These are phyloP conservation scores for Pichia cactophila DNA, from an alignment of 1,139 yeast species.

Conservation along the genomic window DNA sequence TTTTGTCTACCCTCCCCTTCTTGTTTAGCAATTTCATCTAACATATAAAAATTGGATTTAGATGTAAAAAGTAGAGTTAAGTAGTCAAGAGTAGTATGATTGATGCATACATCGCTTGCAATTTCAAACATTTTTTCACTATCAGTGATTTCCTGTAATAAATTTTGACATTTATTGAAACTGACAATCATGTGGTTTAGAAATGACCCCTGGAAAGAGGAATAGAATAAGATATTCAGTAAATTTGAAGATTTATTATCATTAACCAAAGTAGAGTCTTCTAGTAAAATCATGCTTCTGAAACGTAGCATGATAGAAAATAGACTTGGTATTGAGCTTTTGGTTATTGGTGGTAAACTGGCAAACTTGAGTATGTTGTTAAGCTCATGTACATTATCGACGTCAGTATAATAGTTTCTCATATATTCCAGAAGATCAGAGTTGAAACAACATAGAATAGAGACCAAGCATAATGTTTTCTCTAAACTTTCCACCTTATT, in stretches of 20 bases:
- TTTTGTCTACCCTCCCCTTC: neutral
- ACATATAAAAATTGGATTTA: neutral
- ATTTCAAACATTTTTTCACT: neutral
- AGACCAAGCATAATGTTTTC: conserved; percentile 15
- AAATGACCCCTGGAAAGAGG: conserved; percentile 10
- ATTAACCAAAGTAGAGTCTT: conserved; percentile 17
- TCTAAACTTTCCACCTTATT: conserved; percentile 18
- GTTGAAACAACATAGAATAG: conserved; percentile 18
- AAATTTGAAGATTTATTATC: conserved; percentile 15
- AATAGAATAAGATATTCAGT: conserved; percentile 12
- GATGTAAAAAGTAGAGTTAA: conserved; percentile 2
- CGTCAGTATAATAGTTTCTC: neutral
- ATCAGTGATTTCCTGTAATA: neutral
- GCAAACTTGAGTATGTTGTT: conserved; percentile 2
- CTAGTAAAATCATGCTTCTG: conserved; percentile 15
- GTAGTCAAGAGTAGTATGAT: conserved; percentile 2
- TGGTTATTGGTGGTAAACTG: neutral
- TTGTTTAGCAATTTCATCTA: conserved; percentile 7
- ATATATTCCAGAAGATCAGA: conserved; percentile 11
- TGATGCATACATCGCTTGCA: conserved; percentile 1
- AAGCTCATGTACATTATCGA: conserved; percentile 1
- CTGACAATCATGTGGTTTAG: conserved; percentile 2
- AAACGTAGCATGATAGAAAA: conserved; percentile 16
- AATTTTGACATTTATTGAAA: neutral
- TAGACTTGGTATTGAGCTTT: conserved; percentile 12